These are phyloP conservation scores for Phaeoacremonium minimum DNA, from an alignment of 2,329 filamentous ascomycete species.

Conservation along the genomic window DNA sequence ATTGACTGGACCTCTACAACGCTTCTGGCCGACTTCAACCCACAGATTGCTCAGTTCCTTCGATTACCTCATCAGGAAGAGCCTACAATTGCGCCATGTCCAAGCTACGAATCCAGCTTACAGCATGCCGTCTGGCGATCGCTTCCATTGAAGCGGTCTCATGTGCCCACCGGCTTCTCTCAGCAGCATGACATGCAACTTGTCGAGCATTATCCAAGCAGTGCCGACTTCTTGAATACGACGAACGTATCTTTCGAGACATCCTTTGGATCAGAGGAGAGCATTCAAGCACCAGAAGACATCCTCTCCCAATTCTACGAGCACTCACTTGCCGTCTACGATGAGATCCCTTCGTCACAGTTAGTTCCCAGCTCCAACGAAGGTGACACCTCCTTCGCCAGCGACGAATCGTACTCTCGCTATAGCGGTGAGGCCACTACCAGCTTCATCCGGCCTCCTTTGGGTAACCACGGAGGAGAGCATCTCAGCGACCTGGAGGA, in stretches of 20 bases:
- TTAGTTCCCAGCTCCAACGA: conserved; percentile 34
- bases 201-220: conserved; percentile 19
- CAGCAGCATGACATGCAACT: conserved; percentile 35
- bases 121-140: conserved; percentile 47
- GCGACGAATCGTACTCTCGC: conserved; percentile 16
- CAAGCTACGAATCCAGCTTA: conserved; percentile 13
- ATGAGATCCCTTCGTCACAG: conserved; percentile 61
- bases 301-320: conserved; percentile 67
- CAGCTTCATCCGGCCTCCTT: conserved; percentile 14
- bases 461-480: conserved; percentile 21
- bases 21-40: conserved; percentile 44
- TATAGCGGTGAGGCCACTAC: conserved; percentile 7
- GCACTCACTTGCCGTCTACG: conserved; percentile 69
- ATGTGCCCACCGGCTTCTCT: conserved; percentile 48
- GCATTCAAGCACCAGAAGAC: conserved; percentile 27
- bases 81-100: background rate
- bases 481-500: conserved; percentile 61
- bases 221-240: conserved; percentile 43
- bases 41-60: conserved; percentile 33
- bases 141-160: conserved; percentile 40
- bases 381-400: conserved; percentile 30
- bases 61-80: conserved; percentile 3
- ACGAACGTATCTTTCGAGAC: conserved; percentile 29
- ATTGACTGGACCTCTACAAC: conserved; percentile 49
- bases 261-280: conserved; percentile 13